Evolutionary conservation across 2,329 filamentous ascomycete species (phyloP), one percentile per base, ranked within the genome.

Genomic region (Raffaelea arxii): DNA sequence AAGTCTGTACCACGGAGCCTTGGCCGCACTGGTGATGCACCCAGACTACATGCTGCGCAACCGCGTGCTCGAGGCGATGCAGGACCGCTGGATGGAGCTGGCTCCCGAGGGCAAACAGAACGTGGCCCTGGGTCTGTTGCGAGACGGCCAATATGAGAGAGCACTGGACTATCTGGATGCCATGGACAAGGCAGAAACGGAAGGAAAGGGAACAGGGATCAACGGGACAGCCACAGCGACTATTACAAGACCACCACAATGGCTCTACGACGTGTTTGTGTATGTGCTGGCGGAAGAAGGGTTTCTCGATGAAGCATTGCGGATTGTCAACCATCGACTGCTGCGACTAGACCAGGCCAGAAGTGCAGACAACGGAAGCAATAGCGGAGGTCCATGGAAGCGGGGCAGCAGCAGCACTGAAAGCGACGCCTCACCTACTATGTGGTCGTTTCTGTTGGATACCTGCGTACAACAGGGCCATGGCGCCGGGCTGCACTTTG

Each of bases 121-220:
- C 58, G 70, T 94, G 19, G 75, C 84, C 2, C 66, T 87, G 10
- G 88, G 87, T 0, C 65, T 94, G 49, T 70, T 97, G 30, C 77
- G 89, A 19, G 90, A 96, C 55, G 78, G 80, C 1, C 84, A 94
- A 56, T 82, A 87, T 51, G 92, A 97, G 65, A 68, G 90, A 52
- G 90, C 88, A 2, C 68, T 94, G 48, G 71, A 77, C 44, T 78
- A 78, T 53, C 63, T 95, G 37, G 81, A 86, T 32, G 65, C 75
- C 21, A 78, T 95, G 73, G 67, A n/a, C n/a, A n/a, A n/a, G n/a
- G n/a, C n/a, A n/a, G n/a, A n/a, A n/a, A n/a, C 78, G 37, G 65
- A 70, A 44, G 70, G 76, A 6, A 36, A 6, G 6, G 19, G 32
- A 6, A 36, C 32, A 16, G 16, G 16, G 19, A n/a, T n/a, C 7